Base-by-base conservation (phyloP, 371 early-diverging fungal species). In the Saksenaea oblongispora region DNA sequence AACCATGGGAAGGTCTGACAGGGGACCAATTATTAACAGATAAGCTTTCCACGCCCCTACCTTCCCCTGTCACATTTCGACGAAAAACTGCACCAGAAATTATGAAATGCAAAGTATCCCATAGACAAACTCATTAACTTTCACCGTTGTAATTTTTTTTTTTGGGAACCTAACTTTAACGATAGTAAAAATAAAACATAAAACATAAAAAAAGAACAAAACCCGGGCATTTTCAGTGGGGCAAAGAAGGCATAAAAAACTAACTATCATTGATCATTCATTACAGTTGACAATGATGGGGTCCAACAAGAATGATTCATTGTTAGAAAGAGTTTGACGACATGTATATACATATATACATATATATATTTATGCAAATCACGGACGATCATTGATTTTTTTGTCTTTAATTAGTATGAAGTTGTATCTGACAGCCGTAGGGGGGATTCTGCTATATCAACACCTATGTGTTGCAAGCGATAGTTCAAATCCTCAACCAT, bases 1-100 rank as follows among this genome's bases (percentile, higher is more conserved):
- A 47, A 47, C 22, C 51, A 47, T 47, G 51, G 51, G 51, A 47
- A 22, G 51, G 51, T 22, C 22, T 22, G n/a, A 17, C 51, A 47
- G 51, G 51, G 51, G 51, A 3, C 5, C 51, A 47, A n/a, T 47
- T 22, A 47, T 47, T 47, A 47, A 47, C 22, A 9, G 51, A 47
- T 22, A 47, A 22, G 24, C 22, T 47, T 47, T n/a, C 24, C 22
- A 17, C 22, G 22, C 54, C 34, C 2, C 56, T 56, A 56, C 26
- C 54, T 17, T 27, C 59, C 13, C 34, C 59, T 5, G 55, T 54
- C 26, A 39, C 42, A 14, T 55, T 65, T 54, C 60, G 65, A 17
- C 41, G 65, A 22, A 65, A 65, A 44, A 65, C 65, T 3, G 65
- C 65, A 17, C 65, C 65, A 31, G 66, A 47, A n/a, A 47, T 47